Evolutionary conservation across 2,329 filamentous ascomycete genomes (phyloP).

Genomic region (Trichoderma afroharzianum): DNA sequence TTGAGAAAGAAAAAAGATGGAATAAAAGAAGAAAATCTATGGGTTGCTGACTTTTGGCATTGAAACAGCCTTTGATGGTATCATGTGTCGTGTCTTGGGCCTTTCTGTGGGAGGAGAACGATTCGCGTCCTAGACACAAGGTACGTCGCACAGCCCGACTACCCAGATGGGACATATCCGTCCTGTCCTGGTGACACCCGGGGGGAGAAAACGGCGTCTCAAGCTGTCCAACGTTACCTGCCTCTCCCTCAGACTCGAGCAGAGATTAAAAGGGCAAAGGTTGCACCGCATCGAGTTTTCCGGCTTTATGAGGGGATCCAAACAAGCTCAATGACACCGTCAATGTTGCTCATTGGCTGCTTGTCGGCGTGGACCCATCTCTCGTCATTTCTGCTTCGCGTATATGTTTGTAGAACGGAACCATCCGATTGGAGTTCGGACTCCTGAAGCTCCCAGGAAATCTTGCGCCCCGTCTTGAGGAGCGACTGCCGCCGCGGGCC

Average conservation of each 20-base stretch:
- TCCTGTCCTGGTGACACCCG: background rate
- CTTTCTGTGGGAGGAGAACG: background rate
- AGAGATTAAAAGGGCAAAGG: background rate
- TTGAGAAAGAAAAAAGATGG: background rate
- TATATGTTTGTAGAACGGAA: constrained; percentile 51
- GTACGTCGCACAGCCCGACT: background rate
- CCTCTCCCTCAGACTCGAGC: background rate
- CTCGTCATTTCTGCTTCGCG: constrained; percentile 49
- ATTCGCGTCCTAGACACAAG: background rate
- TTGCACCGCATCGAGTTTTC: background rate
- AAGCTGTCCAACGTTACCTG: background rate
- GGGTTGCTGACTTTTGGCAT: background rate
- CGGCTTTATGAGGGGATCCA: constrained; percentile 42
- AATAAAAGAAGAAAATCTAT: background rate
- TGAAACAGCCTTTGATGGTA: background rate
- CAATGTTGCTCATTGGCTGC: constrained; percentile 48
- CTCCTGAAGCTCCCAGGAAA: constrained; percentile 53
- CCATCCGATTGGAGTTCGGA: constrained; percentile 45
- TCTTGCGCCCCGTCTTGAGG: constrained; percentile 48
- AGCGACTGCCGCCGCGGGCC: constrained; percentile 47
- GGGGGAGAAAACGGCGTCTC: background rate
- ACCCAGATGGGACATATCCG: background rate
- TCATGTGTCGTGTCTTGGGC: background rate
- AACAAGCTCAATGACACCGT: constrained; percentile 55
- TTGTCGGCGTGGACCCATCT: constrained; percentile 49